Conservation (phyloP, 208 protist species). For the Trypanosoma rangeli region DNA sequence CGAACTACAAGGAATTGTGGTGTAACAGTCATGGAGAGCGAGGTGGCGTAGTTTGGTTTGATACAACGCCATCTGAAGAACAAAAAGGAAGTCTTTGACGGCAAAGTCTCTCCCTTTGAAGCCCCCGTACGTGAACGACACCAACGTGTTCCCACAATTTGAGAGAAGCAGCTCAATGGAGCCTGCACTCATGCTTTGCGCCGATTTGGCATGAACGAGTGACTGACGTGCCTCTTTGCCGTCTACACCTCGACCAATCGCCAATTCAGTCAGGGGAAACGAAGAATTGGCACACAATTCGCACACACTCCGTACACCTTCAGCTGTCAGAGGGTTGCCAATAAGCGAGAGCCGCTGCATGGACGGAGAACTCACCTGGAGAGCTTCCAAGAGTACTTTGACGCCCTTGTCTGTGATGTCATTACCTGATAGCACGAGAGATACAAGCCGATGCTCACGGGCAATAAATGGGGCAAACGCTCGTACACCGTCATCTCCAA, state of each 20-base stretch:
- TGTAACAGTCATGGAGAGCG: constrained; percentile 17
- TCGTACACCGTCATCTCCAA: constrained; percentile 58
- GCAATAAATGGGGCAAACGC: constrained; percentile 40
- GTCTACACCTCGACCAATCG: neutral
- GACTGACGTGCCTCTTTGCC: neutral
- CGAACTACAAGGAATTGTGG: neutral
- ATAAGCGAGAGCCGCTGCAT: constrained; percentile 37
- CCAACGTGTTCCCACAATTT: neutral
- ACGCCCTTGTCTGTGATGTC: constrained; percentile 57
- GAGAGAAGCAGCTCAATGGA: constrained; percentile 3
- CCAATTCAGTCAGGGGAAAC: neutral
- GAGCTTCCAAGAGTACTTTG: constrained; percentile 18
- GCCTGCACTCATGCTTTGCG: neutral
- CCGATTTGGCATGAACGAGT: neutral
- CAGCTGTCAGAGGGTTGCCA: constrained; percentile 51
- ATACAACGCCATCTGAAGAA: constrained; percentile 6
- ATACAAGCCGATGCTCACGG: constrained; percentile 36
- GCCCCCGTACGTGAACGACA: constrained; percentile 9
- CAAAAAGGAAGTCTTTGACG: neutral
- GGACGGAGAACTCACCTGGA: constrained; percentile 18
- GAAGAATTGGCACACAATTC: neutral
- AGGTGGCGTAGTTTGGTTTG: constrained; percentile 1
- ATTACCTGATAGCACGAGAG: constrained; percentile 50
- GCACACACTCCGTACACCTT: constrained; percentile 19
- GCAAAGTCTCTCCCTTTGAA: constrained; percentile 1